A percentile compares a stretch with the other conserved stretches of the same genome.
phyloP scores from a whole-genome alignment of 2,329 filamentous ascomycete species.

The Zymoseptoria passerinii region DNA sequence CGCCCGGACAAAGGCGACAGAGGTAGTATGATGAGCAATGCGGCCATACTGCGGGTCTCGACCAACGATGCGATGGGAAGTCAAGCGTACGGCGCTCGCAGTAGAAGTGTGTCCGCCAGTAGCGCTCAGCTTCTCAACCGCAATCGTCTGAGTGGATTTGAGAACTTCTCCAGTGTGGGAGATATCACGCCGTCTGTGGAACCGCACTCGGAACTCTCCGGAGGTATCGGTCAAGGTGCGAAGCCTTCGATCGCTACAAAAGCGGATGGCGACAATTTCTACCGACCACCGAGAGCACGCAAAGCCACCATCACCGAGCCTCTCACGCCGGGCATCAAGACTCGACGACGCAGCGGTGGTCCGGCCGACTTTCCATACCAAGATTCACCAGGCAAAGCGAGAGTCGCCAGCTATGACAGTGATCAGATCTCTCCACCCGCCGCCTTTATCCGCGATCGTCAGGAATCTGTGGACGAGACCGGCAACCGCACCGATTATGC shows the following conservation, averaged over 20 bases:
- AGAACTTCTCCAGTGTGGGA: constrained; percentile 46
- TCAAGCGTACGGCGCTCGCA: constrained; percentile 36
- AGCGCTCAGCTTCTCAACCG: constrained; percentile 52
- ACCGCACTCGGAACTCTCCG: constrained; percentile 11
- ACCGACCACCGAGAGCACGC: constrained; percentile 70
- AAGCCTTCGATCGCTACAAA: constrained; percentile 7
- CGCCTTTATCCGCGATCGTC: constrained; percentile 45
- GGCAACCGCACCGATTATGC: constrained; percentile 66
- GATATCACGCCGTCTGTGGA: constrained; percentile 47
- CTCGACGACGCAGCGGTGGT: constrained; percentile 35
- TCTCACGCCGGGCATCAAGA: constrained; percentile 34
- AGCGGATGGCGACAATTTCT: constrained; percentile 61
- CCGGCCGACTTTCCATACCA: constrained; percentile 33
- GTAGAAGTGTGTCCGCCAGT: constrained; percentile 53
- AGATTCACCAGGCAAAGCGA: constrained; percentile 31
- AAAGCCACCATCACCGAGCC: constrained; percentile 55
- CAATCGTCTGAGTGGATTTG: constrained; percentile 43
- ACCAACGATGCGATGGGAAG: constrained; percentile 11
- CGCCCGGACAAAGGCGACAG: constrained; percentile 49
- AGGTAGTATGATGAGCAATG: constrained; percentile 73
- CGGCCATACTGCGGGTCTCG: constrained; percentile 57
- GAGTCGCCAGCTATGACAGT: constrained; percentile 26
- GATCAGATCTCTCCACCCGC: constrained; percentile 42
- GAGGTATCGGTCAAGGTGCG: constrained; percentile 5
- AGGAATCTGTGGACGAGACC: constrained; percentile 44